Conservation (phyloP, 371 early-diverging fungal species). For the Mucor racemosus region DNA sequence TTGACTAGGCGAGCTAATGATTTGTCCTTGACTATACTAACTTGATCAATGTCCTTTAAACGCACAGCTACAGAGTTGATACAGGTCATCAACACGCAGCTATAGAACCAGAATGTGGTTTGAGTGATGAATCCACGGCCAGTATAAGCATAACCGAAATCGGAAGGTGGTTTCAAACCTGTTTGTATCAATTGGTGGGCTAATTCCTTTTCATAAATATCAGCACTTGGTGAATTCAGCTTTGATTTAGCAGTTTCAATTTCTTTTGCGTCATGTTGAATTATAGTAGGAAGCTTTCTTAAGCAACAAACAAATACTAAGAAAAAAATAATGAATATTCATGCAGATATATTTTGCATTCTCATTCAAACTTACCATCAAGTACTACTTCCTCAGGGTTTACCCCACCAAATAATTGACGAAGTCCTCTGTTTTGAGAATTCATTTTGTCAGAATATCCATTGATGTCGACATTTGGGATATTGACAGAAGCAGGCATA, state of each 20-base stretch:
- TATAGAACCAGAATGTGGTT: constrained; percentile 50
- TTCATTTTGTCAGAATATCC: constrained; percentile 30
- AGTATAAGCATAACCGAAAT: constrained; percentile 40
- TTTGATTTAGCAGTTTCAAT: constrained; percentile 8
- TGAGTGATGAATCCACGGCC: constrained; percentile 48
- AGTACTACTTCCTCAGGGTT: constrained; percentile 42
- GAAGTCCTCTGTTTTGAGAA: constrained; percentile 34
- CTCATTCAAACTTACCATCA: constrained; percentile 31
- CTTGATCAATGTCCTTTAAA: constrained; percentile 37
- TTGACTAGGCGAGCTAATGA: constrained; percentile 16
- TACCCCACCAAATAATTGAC: constrained; percentile 46
- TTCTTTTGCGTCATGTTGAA: not conserved
- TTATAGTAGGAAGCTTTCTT: not conserved
- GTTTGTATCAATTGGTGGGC: constrained; percentile 1
- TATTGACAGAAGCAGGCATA: not conserved
- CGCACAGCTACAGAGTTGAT: constrained; percentile 41
- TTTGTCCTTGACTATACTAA: constrained; percentile 29
- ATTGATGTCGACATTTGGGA: constrained; percentile 16
- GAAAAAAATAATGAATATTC: not conserved
- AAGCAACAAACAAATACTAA: constrained; percentile 25
- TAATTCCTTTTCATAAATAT: constrained; percentile 20
- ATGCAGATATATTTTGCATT: not conserved
- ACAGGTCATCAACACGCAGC: constrained; percentile 41
- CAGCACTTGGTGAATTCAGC: not conserved
- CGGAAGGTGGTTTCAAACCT: constrained; percentile 20